Conservation (phyloP, 768 basidiomycete species). For the Boletus pseudo-olivaceus region DNA sequence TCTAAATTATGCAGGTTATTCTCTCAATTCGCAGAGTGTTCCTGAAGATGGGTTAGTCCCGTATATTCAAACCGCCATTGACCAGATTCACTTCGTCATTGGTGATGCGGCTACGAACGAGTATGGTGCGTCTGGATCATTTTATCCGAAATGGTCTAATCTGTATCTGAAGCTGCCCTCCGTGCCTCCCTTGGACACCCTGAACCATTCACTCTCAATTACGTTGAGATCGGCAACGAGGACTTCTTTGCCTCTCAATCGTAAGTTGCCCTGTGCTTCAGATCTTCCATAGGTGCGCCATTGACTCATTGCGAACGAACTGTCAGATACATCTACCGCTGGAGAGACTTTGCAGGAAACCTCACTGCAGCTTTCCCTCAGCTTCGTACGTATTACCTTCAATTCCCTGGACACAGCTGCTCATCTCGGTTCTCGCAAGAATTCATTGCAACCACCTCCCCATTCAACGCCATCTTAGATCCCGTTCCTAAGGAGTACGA, state of each 20-base stretch:
- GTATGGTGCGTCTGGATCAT: constrained; percentile 8
- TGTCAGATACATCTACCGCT: constrained; percentile 49
- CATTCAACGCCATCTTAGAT: constrained; percentile 41
- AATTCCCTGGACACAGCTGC: constrained; percentile 10
- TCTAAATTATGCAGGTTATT: constrained; percentile 37
- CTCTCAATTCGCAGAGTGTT: constrained; percentile 44
- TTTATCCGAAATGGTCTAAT: not conserved
- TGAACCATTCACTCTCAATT: constrained; percentile 47
- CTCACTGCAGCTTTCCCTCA: constrained; percentile 49
- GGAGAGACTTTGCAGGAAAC: constrained; percentile 45
- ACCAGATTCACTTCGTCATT: constrained; percentile 63
- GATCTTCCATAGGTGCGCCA: not conserved
- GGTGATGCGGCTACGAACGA: constrained; percentile 47
- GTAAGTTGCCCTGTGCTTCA: constrained; percentile 17
- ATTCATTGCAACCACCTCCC: constrained; percentile 53
- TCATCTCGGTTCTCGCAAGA: constrained; percentile 30
- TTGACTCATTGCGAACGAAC: not conserved
- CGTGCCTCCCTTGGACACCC: constrained; percentile 55
- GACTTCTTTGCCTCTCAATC: constrained; percentile 42
- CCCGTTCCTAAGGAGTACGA: constrained; percentile 54
- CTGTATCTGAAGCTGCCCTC: constrained; percentile 39
- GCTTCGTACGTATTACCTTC: constrained; percentile 36
- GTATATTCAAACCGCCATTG: constrained; percentile 53
- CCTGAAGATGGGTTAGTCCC: constrained; percentile 42
- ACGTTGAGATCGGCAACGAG: constrained; percentile 61